Evolutionary conservation across 495 filamentous ascomycete genomes (phyloP), one percentile per base, ranked within the genome.

Genomic region (Trichocladium uniseriatum): DNA sequence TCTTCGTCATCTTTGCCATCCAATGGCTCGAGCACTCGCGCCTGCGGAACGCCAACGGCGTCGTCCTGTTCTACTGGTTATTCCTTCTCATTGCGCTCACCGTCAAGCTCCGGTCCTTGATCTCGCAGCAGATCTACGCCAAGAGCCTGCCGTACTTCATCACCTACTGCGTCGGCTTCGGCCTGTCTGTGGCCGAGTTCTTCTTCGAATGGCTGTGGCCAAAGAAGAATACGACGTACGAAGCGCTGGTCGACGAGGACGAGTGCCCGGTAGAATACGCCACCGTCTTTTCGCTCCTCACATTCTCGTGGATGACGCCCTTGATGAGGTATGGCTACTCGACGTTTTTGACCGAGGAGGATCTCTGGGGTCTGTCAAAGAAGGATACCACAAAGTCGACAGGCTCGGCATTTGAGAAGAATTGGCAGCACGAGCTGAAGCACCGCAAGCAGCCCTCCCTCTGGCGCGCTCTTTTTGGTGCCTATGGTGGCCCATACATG

Each of bases 241-340:
- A 89, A 60, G 84, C 80, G 2, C 63, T 97, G 48, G 81, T 83
- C n/a, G 87, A 92, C 46, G 69, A 74, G 37, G 87, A 89, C 49
- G 90, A 96, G 70, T 97, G 92, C 56, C 94, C 94, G 0, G 82
- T 84, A 29, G 90, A 97, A 71, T 94, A 94, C 69, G 89, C 94
- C 19, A 88, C 90, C 45, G 75, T 97, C 38, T 97, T 97, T 69
- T 95, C 91, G 9, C 79, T 86, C 34, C 78, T 99, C 27, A 94
- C 91, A 9, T 99, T 99, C 63, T 80, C 86, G 48, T 99, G 94
- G 94, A 95, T 99, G 88, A 99, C 94, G 0, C 89, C 91, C 14
- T 68, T 97, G 79, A 99, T 99, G 94, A 89, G 83, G 58, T 81
- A 83, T 68, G 94, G 94, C 15, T 96, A 99, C 67, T 86, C 82